Evolutionary conservation across 2,329 filamentous ascomycete genomes (phyloP).

Genomic region (Aspergillus neotritici): DNA sequence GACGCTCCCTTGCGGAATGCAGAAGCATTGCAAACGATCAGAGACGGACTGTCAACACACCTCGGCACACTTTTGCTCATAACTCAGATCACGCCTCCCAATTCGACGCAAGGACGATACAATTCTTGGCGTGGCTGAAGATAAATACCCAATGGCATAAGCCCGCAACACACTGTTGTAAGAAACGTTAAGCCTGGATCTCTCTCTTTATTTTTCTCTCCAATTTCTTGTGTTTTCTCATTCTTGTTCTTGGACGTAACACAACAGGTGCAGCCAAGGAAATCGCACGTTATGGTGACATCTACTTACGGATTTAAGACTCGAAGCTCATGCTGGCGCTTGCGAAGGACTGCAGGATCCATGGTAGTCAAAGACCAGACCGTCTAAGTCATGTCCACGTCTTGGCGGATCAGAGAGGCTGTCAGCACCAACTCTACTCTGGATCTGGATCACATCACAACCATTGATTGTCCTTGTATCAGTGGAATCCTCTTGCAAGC

Average conservation of each 20-base stretch:
- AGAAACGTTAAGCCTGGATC: background rate
- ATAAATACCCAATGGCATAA: constrained; percentile 46
- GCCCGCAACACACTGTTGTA: constrained; percentile 38
- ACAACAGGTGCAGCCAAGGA: constrained; percentile 4
- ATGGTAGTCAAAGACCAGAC: constrained; percentile 18
- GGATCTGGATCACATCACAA: background rate
- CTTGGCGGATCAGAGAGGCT: constrained; percentile 8
- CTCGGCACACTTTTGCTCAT: constrained; percentile 30
- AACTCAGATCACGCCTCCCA: constrained; percentile 26
- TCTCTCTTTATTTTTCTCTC: too few species aligned
- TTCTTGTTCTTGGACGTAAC: background rate
- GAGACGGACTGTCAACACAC: constrained; percentile 24
- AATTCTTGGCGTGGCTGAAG: constrained; percentile 43
- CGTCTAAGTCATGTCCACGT: constrained; percentile 23
- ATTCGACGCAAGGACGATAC: constrained; percentile 35
- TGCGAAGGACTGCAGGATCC: constrained; percentile 20
- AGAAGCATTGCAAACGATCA: background rate
- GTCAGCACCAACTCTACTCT: too few species aligned
- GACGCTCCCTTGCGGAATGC: background rate
- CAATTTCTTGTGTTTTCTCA: too few species aligned
- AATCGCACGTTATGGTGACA: too few species aligned
- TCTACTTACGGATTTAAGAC: constrained; percentile 32
- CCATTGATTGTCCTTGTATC: background rate
- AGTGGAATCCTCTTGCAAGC: background rate
- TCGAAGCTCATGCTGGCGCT: constrained; percentile 19